Conservation (phyloP, 257 asterid species). For the Nyctanthes arbortristis region DNA sequence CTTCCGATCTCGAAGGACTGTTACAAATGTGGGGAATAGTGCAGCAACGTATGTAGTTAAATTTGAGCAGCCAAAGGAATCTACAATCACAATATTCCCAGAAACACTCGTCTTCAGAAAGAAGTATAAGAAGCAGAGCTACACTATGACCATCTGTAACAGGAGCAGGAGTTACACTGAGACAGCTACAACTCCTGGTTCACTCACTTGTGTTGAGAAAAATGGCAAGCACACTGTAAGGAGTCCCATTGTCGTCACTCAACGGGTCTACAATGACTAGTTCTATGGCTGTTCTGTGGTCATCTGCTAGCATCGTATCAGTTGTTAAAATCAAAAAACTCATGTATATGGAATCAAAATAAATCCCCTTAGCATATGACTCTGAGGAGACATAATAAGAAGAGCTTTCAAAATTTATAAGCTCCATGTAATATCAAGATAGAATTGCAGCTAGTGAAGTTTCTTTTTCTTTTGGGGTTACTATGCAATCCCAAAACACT, state of each 20-base stretch:
- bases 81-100: constrained; percentile 25
- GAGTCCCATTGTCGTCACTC: constrained; percentile 38
- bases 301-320: too few species aligned
- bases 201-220: constrained; percentile 37
- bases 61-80: constrained; percentile 28
- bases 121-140: constrained; percentile 37
- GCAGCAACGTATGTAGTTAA: constrained; percentile 28
- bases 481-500: too few species aligned
- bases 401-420: too few species aligned
- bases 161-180: constrained; percentile 13
- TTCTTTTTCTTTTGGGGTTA: too few species aligned
- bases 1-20: constrained; percentile 32
- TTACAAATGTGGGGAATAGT: constrained; percentile 45
- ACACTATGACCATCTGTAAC: constrained; percentile 27
- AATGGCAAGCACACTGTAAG: constrained; percentile 32
- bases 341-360: too few species aligned
- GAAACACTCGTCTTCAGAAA: constrained; percentile 28
- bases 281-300: background rate
- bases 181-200: constrained; percentile 20
- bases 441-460: too few species aligned
- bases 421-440: too few species aligned
- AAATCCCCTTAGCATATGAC: too few species aligned
- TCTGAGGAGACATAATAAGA: too few species aligned
- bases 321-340: too few species aligned
- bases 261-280: constrained; percentile 22